Evolutionary conservation across 208 protist genomes (phyloP), one percentile per base, ranked within the genome.

Genomic region (Acanthamoeba castellanii): DNA sequence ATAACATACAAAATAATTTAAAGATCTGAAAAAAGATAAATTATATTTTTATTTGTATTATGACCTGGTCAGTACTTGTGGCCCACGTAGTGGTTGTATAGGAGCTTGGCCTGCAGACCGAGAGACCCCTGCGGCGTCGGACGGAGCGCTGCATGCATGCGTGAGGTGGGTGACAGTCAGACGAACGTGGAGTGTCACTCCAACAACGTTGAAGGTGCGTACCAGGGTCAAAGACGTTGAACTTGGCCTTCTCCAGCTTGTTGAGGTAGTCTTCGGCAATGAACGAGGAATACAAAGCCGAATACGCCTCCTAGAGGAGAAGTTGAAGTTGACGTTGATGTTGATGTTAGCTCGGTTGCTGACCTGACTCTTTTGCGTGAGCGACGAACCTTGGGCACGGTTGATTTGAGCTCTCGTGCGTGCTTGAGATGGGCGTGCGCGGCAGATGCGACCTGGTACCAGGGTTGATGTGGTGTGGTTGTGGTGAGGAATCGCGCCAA

Each of bases 211-310:
- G 59, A 7, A 16, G 59, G 20, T n/a, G 59, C 22, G 59, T 55
- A 94, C 50, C 25, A 18, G 93, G 93, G 22, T 95, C 81, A 59
- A 95, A 91, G 14, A 91, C 20, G 81, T 95, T 95, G 81, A 95
- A 95, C 30, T 91, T 81, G 50, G 59, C 64, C 68, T 95, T 95
- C 66, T 95, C 61, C 57, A 95, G 50, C 30, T 45, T 45, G n/a
- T 68, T 74, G 34, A 95, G 93, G 91, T 76, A 95, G 55, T 55
- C 45, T 20, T 95, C 93, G 9, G 93, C 82, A 32, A 95, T 82
- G 76, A 95, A 91, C 20, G 76, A 52, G 11, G 93, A 52, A 37
- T 76, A 91, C 45, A 95, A 52, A 4, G 47, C 82, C 42, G 76
- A 42, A 45, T 74, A 91, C 25, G 82, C 76, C 22, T 55, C 57